Conservation (phyloP, 768 basidiomycete genomes). For the Astraeus odoratus region DNA sequence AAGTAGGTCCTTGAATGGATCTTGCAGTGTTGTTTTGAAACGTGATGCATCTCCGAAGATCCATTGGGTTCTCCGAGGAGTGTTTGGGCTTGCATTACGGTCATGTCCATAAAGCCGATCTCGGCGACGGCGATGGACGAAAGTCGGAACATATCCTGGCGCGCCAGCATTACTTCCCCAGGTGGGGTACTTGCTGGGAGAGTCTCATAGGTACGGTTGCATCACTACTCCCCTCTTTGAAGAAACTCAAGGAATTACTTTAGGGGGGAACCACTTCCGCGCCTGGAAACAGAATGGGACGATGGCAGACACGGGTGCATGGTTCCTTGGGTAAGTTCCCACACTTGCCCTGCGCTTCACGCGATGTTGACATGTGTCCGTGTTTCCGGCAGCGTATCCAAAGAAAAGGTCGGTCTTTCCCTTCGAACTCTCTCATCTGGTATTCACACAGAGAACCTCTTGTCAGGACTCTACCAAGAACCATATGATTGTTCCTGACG, state of each 20-base stretch:
- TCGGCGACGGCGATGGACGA: constrained; percentile 75
- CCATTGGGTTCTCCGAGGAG: constrained; percentile 77
- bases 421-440: constrained; percentile 1
- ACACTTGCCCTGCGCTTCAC: not conserved
- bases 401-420: constrained; percentile 46
- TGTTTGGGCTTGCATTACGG: constrained; percentile 79
- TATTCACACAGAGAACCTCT: too few relatives aligned
- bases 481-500: constrained; percentile 70
- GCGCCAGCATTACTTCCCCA: constrained; percentile 71
- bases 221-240: not conserved
- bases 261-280: constrained; percentile 84
- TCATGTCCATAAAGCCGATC: constrained; percentile 66
- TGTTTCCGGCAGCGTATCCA: constrained; percentile 48
- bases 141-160: constrained; percentile 65
- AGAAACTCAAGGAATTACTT: constrained; percentile 1
- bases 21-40: not conserved
- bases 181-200: constrained; percentile 88
- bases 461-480: constrained; percentile 47
- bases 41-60: constrained; percentile 34
- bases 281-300: constrained; percentile 89
- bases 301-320: constrained; percentile 62
- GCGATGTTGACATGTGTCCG: not conserved
- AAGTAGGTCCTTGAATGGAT: constrained; percentile 46
- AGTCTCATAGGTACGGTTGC: constrained; percentile 50
- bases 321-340: constrained; percentile 70